Evolutionary conservation across 208 protist species (phyloP).

Genomic region (Eutreptiella sp.): DNA sequence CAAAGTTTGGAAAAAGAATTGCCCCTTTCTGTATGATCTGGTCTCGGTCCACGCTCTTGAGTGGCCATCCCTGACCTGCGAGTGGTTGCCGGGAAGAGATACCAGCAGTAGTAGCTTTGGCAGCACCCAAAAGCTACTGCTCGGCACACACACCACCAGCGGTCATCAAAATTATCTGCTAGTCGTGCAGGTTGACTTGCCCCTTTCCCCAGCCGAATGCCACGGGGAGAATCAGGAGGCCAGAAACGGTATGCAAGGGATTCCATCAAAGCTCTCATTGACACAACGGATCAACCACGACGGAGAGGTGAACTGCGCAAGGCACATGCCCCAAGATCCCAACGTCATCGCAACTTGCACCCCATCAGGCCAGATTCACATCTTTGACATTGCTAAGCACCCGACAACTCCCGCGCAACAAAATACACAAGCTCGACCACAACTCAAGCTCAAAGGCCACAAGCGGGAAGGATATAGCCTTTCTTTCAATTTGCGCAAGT

Average conservation of each 20-base stretch:
- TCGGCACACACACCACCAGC: conserved; percentile 82
- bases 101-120: background rate
- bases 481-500: too few species aligned
- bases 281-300: conserved; percentile 73
- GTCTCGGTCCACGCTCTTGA: conserved; percentile 76
- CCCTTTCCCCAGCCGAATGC: conserved; percentile 41
- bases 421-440: conserved; percentile 43
- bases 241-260: conserved; percentile 31
- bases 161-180: conserved; percentile 80
- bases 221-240: conserved; percentile 49
- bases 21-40: conserved; percentile 79
- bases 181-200: conserved; percentile 63
- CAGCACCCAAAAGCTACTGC: conserved; percentile 48
- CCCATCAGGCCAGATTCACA: conserved; percentile 47
- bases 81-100: conserved; percentile 63
- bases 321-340: conserved; percentile 80
- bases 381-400: conserved; percentile 78
- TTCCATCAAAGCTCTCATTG: too few species aligned
- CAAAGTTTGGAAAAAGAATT: conserved; percentile 86
- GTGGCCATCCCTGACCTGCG: conserved; percentile 70
- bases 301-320: conserved; percentile 72
- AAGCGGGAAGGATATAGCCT: too few species aligned
- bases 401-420: conserved; percentile 42
- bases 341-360: conserved; percentile 79
- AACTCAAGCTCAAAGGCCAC: conserved; percentile 51